These are phyloP conservation scores for Thelephora terrestris DNA, from an alignment of 1,284 basidiomycete species.

Conservation along the genomic window DNA sequence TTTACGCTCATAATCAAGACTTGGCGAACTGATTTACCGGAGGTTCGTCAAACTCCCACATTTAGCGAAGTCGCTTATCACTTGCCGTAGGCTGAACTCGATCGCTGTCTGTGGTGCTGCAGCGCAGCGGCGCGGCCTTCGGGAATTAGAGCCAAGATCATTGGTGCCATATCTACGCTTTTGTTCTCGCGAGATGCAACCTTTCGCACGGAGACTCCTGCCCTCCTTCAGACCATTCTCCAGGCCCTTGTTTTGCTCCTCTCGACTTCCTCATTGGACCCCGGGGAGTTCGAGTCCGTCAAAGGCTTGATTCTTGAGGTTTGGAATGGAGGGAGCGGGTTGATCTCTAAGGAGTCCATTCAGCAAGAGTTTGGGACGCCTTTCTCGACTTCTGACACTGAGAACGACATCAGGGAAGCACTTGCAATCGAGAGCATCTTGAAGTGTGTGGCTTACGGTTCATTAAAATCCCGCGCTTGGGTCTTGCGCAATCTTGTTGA, in stretches of 20 bases:
- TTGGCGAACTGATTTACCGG: constrained; percentile 44
- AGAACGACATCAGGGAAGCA: constrained; percentile 16
- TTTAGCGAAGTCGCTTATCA: neutral
- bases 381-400: constrained; percentile 20
- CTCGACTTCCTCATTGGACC: constrained; percentile 16
- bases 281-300: constrained; percentile 19
- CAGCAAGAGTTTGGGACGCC: constrained; percentile 28
- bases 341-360: constrained; percentile 20
- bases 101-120: constrained; percentile 59
- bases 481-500: constrained; percentile 18
- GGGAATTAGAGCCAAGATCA: constrained; percentile 34
- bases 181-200: constrained; percentile 36
- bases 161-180: constrained; percentile 38
- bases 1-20: constrained; percentile 47
- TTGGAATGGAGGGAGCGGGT: constrained; percentile 21
- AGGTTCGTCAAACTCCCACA: constrained; percentile 19
- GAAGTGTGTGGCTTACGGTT: constrained; percentile 26
- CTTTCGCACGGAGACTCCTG: constrained; percentile 32
- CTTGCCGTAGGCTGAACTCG: constrained; percentile 34
- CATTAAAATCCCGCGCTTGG: constrained; percentile 20
- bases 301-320: constrained; percentile 21
- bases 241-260: constrained; percentile 44
- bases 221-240: constrained; percentile 41
- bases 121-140: constrained; percentile 39
- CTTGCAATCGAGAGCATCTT: constrained; percentile 27